Conservation (phyloP, 2,329 filamentous ascomycete species). For the Orbilia javanica region DNA sequence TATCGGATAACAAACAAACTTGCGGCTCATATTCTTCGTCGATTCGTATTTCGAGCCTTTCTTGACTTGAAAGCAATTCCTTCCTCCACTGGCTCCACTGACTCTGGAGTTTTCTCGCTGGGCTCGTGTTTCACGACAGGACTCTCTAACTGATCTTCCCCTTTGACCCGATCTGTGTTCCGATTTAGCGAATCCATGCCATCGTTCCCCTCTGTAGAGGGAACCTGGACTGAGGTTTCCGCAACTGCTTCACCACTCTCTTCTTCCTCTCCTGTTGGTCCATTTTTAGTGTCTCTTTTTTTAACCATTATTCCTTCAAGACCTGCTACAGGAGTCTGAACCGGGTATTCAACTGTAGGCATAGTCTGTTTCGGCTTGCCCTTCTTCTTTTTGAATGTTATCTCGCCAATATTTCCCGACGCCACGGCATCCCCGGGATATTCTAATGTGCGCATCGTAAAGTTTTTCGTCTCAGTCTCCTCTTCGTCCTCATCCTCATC, state of each 20-base stretch:
- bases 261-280: slow-evolving; percentile 60
- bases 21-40: slow-evolving; percentile 48
- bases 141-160: slow-evolving; percentile 55
- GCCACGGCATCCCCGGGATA: slow-evolving; percentile 62
- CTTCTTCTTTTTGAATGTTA: slow-evolving; percentile 67
- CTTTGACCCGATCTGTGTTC: slow-evolving; percentile 56
- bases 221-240: slow-evolving; percentile 62
- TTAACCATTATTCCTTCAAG: slow-evolving; percentile 43
- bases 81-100: slow-evolving; percentile 62
- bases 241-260: slow-evolving; percentile 45
- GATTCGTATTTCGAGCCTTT: slow-evolving; percentile 73
- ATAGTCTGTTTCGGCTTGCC: slow-evolving; percentile 48
- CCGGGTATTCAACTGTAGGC: slow-evolving; percentile 62
- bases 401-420: slow-evolving; percentile 63
- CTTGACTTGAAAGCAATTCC: slow-evolving; percentile 83
- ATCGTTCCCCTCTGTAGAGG: slow-evolving; percentile 21
- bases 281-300: slow-evolving; percentile 63
- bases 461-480: slow-evolving; percentile 60
- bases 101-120: slow-evolving; percentile 34
- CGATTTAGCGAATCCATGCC: slow-evolving; percentile 17
- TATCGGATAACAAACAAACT: slow-evolving; percentile 2
- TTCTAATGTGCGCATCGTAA: slow-evolving; percentile 61
- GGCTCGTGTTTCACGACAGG: slow-evolving; percentile 54
- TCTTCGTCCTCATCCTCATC: slow-evolving; percentile 62
- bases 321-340: slow-evolving; percentile 38